Evolutionary conservation across 2,329 filamentous ascomycete species (phyloP), one percentile per base, ranked within the genome.

Genomic region (Fusarium xyrophilum): DNA sequence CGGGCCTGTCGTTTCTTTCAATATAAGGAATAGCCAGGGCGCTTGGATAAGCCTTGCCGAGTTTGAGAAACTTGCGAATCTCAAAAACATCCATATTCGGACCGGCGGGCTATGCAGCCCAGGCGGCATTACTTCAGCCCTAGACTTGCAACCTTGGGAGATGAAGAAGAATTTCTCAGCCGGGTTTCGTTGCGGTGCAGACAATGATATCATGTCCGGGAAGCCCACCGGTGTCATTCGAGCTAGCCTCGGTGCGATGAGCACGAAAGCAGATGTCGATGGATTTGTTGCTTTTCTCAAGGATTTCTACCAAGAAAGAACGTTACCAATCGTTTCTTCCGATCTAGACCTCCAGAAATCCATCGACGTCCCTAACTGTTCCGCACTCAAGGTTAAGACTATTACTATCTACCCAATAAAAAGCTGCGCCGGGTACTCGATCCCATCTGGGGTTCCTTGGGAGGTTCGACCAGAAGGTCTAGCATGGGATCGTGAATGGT

Each of bases 401-500:
- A 85, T 94, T 19, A 88, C 84, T 2, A 86, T 98, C 2, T 99
- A 93, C 74, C 96, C 96, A 0, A 94, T 99, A 75, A 99, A 99
- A 79, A 97, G 93, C 76, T 98, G 96, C 73, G 92, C 89, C 19
- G 92, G 92, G 1, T 97, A 91, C 76, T 82, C 82, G 36, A 83
- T 98, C 32, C 90, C 93, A 3, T 65, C 79, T 1, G 85, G 82
- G 4, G 81, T 80, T 11, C 75, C 83, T 17, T 99, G 96, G 96
- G 88, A 92, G 72, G 85, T 98, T 23, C 88, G 86, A 57, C 83
- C 86, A 11, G 93, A 97, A 80, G 96, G 96, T 0, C 83, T 99
- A 5, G 91, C 89, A 12, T 98, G 95, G 93, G 96, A 99, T 77
- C 86, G 96, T 65, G 95, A 98, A 81, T 99, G 96, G 95, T 98